A percentile compares a stretch with the other conserved stretches of the same genome.
Evolutionary conservation across 1,284 basidiomycete species (phyloP).

Genomic region (Cryptococcus sp.): DNA sequence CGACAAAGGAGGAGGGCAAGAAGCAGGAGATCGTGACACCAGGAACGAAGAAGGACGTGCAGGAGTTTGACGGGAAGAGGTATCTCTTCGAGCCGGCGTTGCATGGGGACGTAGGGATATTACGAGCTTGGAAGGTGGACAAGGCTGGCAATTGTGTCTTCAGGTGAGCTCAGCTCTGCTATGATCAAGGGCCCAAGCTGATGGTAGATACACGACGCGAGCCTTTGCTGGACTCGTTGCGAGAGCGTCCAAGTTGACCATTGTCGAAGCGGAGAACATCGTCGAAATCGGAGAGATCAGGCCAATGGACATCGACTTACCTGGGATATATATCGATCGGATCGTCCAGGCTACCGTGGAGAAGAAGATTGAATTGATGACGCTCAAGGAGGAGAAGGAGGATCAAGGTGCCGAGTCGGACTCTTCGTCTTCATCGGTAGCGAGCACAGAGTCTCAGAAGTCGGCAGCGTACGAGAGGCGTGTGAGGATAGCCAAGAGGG

Average conservation of each 20-base stretch:
- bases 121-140: constrained; percentile 93
- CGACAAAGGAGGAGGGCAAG: constrained; percentile 25
- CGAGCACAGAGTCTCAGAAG: constrained; percentile 51
- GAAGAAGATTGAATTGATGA: constrained; percentile 74
- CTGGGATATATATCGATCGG: constrained; percentile 81
- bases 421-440: constrained; percentile 5
- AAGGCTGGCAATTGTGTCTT: constrained; percentile 82
- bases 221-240: constrained; percentile 87
- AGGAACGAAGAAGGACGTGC: constrained; percentile 71
- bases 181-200: neutral
- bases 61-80: constrained; percentile 72
- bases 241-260: constrained; percentile 80
- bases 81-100: constrained; percentile 86
- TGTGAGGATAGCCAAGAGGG: constrained; percentile 69
- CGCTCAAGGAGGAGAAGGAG: constrained; percentile 44
- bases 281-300: constrained; percentile 79
- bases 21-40: constrained; percentile 54
- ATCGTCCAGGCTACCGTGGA: constrained; percentile 71
- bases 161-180: constrained; percentile 52
- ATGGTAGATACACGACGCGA: constrained; percentile 71
- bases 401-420: constrained; percentile 17
- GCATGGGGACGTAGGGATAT: constrained; percentile 78
- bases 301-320: constrained; percentile 73
- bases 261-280: constrained; percentile 92
- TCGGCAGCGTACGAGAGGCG: constrained; percentile 49